A percentile compares a stretch with the other conserved stretches of the same genome.
Conservation (phyloP, 176 grass and related monocot species). For the Triticum aestivum region IWGSC_CS_RefSeq_v2.1 NC_057810.1:52508915-52509414, state of each 20-base stretch:
- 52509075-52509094: not conserved
- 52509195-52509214: no score
- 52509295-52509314: not conserved
- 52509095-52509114: not conserved
- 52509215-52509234: not conserved
- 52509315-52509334: not conserved
- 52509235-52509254: not conserved
- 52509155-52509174: not conserved
- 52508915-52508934: constrained; percentile 70
- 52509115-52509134: not conserved
- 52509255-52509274: not conserved
- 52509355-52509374: not conserved
- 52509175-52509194: not conserved
- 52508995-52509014: constrained; percentile 61
- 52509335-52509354: not conserved
- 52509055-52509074: constrained; percentile 55
- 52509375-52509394: not conserved
- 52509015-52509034: constrained; percentile 43
- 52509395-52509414: not conserved
- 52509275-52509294: not conserved
- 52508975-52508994: constrained; percentile 58
- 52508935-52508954: constrained; percentile 52
- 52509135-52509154: not conserved
- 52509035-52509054: constrained; percentile 48
- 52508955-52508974: constrained; percentile 63